These are phyloP conservation scores for Russula brevipes DNA, from an alignment of 768 basidiomycete genomes.

Conservation along the genomic window DNA sequence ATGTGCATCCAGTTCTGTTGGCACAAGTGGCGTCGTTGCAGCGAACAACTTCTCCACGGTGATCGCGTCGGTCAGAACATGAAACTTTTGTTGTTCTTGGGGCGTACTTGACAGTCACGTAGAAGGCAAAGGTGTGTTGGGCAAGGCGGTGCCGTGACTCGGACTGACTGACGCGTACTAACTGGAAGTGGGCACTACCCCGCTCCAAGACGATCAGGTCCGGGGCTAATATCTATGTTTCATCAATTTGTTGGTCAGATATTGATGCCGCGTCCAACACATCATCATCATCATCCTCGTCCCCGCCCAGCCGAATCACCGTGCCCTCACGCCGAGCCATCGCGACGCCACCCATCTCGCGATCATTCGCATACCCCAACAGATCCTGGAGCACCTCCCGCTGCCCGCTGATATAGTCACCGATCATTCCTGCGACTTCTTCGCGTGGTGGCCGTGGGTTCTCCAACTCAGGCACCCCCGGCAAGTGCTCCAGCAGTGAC, in stretches of 20 bases:
- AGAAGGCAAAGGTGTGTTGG: no score
- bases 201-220: no score
- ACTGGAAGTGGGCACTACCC: no score
- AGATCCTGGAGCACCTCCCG: constrained; percentile 35
- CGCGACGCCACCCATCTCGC: constrained; percentile 44
- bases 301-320: constrained; percentile 47
- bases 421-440: constrained; percentile 60
- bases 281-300: constrained; percentile 16
- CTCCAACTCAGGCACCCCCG: constrained; percentile 27
- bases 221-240: not conserved
- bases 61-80: no score
- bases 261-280: not conserved
- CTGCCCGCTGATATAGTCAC: constrained; percentile 52
- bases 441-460: constrained; percentile 34
- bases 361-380: constrained; percentile 43
- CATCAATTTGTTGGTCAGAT: not conserved
- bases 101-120: no score
- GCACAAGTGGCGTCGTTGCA: no score
- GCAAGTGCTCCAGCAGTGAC: constrained; percentile 46
- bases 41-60: no score
- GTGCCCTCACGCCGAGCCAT: constrained; percentile 49
- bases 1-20: no score
- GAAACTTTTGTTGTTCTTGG: no score
- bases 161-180: no score
- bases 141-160: no score